Evolutionary conservation across 352 stramenopile species (phyloP), one percentile per base, ranked within the genome.

Genomic region (Pythium guiyangense): DNA sequence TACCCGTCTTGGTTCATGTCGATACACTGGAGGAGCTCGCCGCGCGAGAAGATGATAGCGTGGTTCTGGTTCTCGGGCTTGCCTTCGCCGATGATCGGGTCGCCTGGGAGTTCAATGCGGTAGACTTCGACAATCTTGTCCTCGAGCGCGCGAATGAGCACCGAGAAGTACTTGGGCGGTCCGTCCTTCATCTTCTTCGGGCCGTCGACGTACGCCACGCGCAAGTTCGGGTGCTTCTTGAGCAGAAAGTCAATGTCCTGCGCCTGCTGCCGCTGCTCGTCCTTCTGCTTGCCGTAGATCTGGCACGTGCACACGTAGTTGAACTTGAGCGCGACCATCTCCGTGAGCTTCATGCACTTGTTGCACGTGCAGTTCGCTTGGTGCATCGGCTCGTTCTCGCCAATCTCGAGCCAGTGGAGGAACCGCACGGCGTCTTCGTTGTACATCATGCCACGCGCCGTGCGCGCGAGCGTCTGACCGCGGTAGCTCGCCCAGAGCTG

Each of bases 1-100:
- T 93, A 93, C 0, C 74, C 78, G 45, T 96, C 86, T 63, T 96
- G 86, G 64, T 96, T 96, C 86, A 94, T 94, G 83, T 96, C 86
- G 49, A 96, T 96, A 88, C 80, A 92, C 71, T 96, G 86, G 5
- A 96, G 59, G 46, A 92, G 64, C 52, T 96, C 86, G 40, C 86
- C 86, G 40, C 84, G 82, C 52, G 84, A 90, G 60, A 96, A 96
- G 35, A 94, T 86, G 46, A 96, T 84, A 11, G 86, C 86, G 53
- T 94, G 84, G 66, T 96, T 96, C 59, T 96, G 86, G 76, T 95
- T 95, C 52, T 94, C 84, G 9, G 84, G 84, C 60, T 95, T 95
- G 77, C 84, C 86, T 77, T 96, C 84, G 53, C 86, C 86, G 54
- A 96, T 56, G 49, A 96, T 80, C n/a, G 86, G 86, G 51, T 96